Base-by-base conservation (phyloP, 1,284 basidiomycete species). In the Singerocomus inundabilis region DNA sequence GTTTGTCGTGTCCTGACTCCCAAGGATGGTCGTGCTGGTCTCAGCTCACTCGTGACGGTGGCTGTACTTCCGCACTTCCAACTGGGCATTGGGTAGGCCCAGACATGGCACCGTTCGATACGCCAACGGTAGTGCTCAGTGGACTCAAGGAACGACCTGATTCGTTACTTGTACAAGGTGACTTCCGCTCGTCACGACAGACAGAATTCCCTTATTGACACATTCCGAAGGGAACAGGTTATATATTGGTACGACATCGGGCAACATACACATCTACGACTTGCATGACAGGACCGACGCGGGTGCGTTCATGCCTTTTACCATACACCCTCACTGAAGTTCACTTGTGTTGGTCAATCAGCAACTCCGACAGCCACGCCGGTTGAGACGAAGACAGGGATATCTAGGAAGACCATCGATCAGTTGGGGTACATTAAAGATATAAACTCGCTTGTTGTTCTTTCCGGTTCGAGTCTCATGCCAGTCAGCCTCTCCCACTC, bases 401-500 rank as follows among this genome's bases (percentile, higher is more conserved):
- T 94, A 29, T 72, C 77, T 12, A 77, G 82, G 56, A 80, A 79
- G 57, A 76, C 88, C 11, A 90, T 98, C 36, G 93, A 98, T 50
- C 92, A 93, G 63, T 72, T 98, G 6, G 90, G 85, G 3, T 86
- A 88, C 45, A 79, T 98, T 56, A 85, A 87, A 55, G 90, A 92
- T 58, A 79, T 91, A 13, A 86, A 91, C 57, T 87, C 88, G 10
- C 73, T 98, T 26, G 84, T 90, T 5, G 78, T 91, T 8, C 77
- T 97, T 2, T 88, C 90, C 16, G 93, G 93, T 91, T 49, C 36
- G 60, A 7, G 30, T 39, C 51, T 79, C 13, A 32, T 32, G 18
- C 9, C 35, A 18, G n/a, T 40, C 30, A 7, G 29, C n/a, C 40
- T 34, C 26, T 41, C 25, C 25, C 21, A 40, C 52, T 48, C 4